Percentiles rank a stretch among this genome's conserved stretches.
Evolutionary conservation across 2,329 filamentous ascomycete species (phyloP).

Genomic region (Trichoderma hamatum): DNA sequence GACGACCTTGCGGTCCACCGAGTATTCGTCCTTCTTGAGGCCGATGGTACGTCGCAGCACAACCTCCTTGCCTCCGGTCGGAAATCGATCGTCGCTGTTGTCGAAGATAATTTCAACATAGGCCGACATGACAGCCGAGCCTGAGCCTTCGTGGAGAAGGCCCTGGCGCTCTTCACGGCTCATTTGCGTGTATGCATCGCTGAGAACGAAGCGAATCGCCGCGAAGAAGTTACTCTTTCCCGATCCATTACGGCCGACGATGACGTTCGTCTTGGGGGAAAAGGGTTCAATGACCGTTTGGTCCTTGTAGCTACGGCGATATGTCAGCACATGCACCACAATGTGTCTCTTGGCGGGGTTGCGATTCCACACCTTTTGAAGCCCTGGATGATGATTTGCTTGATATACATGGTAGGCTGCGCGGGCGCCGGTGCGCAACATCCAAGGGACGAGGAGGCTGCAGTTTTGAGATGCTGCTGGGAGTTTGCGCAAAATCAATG

Average conservation of each 20-base stretch:
- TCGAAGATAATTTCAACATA: slow-evolving; percentile 99
- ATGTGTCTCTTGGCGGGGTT: slow-evolving; percentile 23
- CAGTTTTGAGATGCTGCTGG: slow-evolving; percentile 32
- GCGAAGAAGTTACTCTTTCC: slow-evolving; percentile 99
- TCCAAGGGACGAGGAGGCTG: slow-evolving; percentile 35
- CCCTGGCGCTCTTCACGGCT: slow-evolving; percentile 93
- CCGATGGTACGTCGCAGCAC: slow-evolving; percentile 92
- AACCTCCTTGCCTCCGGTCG: slow-evolving; percentile 87
- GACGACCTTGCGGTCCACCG: slow-evolving; percentile 93
- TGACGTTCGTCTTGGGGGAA: slow-evolving; percentile 95
- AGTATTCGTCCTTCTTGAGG: slow-evolving; percentile 98
- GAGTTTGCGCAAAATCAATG: slow-evolving; percentile 24
- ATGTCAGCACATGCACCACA: slow-evolving; percentile 4
- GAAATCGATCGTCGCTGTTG: slow-evolving; percentile 94
- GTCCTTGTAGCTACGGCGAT: slow-evolving; percentile 83
- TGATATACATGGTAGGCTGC: slow-evolving; percentile 82
- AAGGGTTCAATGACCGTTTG: slow-evolving; percentile 99
- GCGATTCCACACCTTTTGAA: slow-evolving; percentile 80
- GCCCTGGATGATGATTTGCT: slow-evolving; percentile 99
- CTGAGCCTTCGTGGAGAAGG: slow-evolving; percentile 95
- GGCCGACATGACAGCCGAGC: slow-evolving; percentile 97
- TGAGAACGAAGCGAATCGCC: slow-evolving; percentile 96
- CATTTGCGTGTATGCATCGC: slow-evolving; percentile 96
- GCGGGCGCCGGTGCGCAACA: slow-evolving; percentile 46
- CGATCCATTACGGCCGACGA: slow-evolving; percentile 97